phyloP scores from a whole-genome alignment of 2,329 filamentous ascomycete species.

The Hypoxylon sp. region DNA sequence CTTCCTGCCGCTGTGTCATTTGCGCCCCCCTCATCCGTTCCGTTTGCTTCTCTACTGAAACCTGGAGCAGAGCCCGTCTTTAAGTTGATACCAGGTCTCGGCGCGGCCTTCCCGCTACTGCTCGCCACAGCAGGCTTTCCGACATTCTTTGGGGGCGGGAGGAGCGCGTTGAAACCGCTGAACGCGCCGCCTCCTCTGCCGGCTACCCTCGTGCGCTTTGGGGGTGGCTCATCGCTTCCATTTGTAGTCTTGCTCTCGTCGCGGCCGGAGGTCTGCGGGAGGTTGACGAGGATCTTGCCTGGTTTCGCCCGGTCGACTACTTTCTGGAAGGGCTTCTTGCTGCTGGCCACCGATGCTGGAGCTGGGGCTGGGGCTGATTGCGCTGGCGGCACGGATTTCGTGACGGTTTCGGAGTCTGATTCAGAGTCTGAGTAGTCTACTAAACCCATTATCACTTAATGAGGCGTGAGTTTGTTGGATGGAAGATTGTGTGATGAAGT shows the following conservation, averaged over 20 bases:
- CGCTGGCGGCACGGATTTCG: constrained; percentile 55
- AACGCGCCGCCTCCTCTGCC: constrained; percentile 71
- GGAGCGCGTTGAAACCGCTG: constrained; percentile 85
- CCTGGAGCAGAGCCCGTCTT: constrained; percentile 88
- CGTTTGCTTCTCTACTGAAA: constrained; percentile 75
- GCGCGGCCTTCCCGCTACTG: constrained; percentile 55
- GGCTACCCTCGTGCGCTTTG: constrained; percentile 76
- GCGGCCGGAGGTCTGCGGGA: constrained; percentile 69
- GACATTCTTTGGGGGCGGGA: constrained; percentile 84
- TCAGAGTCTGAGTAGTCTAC: constrained; percentile 89
- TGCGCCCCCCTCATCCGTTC: constrained; percentile 44
- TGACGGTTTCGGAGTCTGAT: constrained; percentile 78
- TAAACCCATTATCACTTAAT: constrained; percentile 73
- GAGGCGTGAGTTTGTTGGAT: constrained; percentile 23
- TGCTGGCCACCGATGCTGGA: too few species aligned
- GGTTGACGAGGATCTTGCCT: constrained; percentile 85
- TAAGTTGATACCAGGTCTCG: constrained; percentile 75
- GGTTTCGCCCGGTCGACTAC: constrained; percentile 85
- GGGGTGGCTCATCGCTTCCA: constrained; percentile 68
- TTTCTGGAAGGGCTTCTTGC: constrained; percentile 79
- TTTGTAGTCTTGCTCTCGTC: constrained; percentile 54
- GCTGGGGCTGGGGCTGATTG: constrained; percentile 33
- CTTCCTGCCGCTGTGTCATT: constrained; percentile 47
- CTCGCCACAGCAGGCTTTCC: constrained; percentile 56
- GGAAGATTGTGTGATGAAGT: too few species aligned